Percentiles rank a stretch among this genome's conserved stretches.
Evolutionary conservation across 2,329 filamentous ascomycete genomes (phyloP).

Genomic region (Sclerotinia minor): DNA sequence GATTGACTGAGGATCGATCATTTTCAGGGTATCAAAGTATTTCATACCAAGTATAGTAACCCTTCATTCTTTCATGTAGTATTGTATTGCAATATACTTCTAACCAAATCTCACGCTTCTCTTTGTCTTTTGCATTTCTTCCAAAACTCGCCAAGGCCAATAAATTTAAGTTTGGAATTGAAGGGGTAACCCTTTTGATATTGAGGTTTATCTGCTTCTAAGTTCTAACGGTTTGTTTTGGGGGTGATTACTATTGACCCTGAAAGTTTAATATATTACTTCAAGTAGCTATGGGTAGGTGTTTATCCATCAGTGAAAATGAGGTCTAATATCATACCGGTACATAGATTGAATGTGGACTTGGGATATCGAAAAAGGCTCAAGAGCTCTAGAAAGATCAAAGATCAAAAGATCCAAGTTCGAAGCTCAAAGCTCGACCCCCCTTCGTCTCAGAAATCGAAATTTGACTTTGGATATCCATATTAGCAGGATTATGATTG

Average conservation of each 20-base stretch:
- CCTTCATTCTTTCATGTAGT: no score
- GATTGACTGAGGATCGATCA: background rate
- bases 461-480: background rate
- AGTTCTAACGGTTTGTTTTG: background rate
- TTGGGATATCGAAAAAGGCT: background rate
- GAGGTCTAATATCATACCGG: background rate
- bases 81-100: background rate
- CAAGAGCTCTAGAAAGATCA: background rate
- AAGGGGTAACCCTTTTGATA: background rate
- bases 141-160: background rate
- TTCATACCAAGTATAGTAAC: no score
- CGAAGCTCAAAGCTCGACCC: background rate
- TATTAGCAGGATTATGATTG: background rate
- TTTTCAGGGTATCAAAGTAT: background rate
- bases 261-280: background rate
- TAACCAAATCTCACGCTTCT: background rate
- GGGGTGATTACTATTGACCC: background rate
- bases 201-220: background rate
- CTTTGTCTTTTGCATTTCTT: conserved; percentile 2
- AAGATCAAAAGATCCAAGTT: no score
- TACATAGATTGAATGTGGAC: background rate
- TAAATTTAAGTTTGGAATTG: background rate
- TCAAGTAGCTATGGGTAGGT: background rate
- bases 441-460: background rate
- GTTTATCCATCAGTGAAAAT: background rate